These are phyloP conservation scores for Paxillus rubicundulus DNA, from an alignment of 768 basidiomycete species.

Conservation along the genomic window DNA sequence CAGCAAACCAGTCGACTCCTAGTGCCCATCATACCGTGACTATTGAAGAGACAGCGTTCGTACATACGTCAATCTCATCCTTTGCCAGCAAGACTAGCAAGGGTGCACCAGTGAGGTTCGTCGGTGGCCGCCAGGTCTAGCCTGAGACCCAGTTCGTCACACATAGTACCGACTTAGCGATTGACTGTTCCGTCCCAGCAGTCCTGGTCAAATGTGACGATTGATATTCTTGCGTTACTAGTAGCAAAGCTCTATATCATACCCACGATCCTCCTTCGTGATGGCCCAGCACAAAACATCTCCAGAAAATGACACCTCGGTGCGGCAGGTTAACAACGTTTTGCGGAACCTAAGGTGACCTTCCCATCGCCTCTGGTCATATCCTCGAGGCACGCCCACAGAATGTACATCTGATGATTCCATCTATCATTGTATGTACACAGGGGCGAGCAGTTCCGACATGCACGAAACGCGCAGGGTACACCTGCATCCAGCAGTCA, in stretches of 20 bases:
- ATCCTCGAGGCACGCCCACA: not conserved
- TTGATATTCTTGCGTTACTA: not conserved
- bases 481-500: conserved; percentile 15
- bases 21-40: no score
- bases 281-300: conserved; percentile 2
- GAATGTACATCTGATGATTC: no score
- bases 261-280: not conserved
- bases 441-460: conserved; percentile 75
- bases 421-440: not conserved
- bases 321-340: conserved; percentile 29
- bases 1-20: no score
- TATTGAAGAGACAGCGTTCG: no score
- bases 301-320: conserved; percentile 6
- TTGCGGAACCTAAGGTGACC: conserved; percentile 29
- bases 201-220: conserved; percentile 2
- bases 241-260: conserved; percentile 8
- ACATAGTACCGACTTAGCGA: no score
- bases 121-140: no score
- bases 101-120: no score
- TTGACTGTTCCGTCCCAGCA: not conserved
- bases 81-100: no score
- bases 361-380: no score
- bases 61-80: no score
- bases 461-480: conserved; percentile 50
- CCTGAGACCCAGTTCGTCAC: no score